Evolutionary conservation across 768 basidiomycete genomes (phyloP).

Genomic region (Mycena pura): DNA sequence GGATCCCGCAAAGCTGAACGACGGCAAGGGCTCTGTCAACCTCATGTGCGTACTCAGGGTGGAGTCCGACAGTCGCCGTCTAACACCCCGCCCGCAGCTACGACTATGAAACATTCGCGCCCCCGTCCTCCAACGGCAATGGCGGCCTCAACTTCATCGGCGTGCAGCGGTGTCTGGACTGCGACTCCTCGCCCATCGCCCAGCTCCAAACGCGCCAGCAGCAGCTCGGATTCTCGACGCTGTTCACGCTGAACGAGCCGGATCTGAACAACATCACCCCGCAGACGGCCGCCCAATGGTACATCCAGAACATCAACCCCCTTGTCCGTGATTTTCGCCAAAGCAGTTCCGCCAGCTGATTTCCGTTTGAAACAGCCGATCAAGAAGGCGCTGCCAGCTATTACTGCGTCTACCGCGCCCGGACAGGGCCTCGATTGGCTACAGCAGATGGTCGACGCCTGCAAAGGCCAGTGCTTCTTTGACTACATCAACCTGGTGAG

Average conservation of each 20-base stretch:
- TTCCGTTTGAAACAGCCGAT: constrained; percentile 30
- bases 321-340: constrained; percentile 31
- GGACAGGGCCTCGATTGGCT: constrained; percentile 45
- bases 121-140: constrained; percentile 41
- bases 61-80: neutral
- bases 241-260: constrained; percentile 42
- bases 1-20: constrained; percentile 32
- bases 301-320: constrained; percentile 43
- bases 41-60: constrained; percentile 12
- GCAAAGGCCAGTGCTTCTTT: constrained; percentile 41
- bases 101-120: constrained; percentile 44
- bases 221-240: constrained; percentile 23
- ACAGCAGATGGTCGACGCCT: constrained; percentile 41
- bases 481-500: constrained; percentile 43
- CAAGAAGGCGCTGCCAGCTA: constrained; percentile 46
- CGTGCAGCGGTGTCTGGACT: constrained; percentile 46
- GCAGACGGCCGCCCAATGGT: constrained; percentile 41
- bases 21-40: constrained; percentile 40
- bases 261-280: constrained; percentile 39
- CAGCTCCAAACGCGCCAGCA: constrained; percentile 40
- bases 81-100: constrained; percentile 30
- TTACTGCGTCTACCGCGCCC: constrained; percentile 39
- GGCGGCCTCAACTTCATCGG: constrained; percentile 47
- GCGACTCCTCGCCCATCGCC: constrained; percentile 42
- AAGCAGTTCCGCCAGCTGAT: neutral